Conservation (phyloP, 176 grass and related monocot species). For the Zea mays region DNA sequence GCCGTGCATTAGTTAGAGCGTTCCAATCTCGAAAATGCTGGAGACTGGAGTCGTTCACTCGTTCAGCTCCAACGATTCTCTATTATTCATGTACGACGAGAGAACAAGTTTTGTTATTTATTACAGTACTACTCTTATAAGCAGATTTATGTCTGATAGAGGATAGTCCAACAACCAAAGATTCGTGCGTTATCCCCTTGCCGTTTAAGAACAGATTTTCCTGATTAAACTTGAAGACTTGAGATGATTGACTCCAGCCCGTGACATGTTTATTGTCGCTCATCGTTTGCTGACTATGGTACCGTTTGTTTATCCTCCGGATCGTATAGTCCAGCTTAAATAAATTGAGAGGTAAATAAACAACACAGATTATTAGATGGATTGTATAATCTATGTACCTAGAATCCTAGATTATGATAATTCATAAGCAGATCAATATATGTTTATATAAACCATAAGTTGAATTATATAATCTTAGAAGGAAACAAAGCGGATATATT, state of each 20-base stretch:
- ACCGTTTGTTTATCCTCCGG: too few relatives aligned
- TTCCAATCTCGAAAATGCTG: conserved; percentile 26
- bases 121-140: not conserved
- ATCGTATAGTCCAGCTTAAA: too few relatives aligned
- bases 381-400: too few relatives aligned
- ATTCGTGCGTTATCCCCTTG: conserved; percentile 25
- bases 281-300: not conserved
- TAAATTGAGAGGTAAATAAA: too few relatives aligned
- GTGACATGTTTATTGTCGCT: not conserved
- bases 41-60: not conserved
- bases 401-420: too few relatives aligned
- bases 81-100: conserved; percentile 21
- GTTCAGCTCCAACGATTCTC: conserved; percentile 11
- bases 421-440: too few relatives aligned
- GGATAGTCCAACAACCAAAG: conserved; percentile 30
- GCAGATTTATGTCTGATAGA: conserved; percentile 16
- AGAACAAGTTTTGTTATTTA: conserved; percentile 18
- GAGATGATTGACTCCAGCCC: conserved; percentile 19
- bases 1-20: conserved; percentile 41
- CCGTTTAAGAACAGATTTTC: conserved; percentile 28
- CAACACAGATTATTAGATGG: too few relatives aligned
- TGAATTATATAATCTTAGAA: too few relatives aligned
- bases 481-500: too few relatives aligned
- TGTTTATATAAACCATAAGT: too few relatives aligned
- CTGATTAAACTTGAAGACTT: conserved; percentile 29